Evolutionary conservation across 208 protist genomes (phyloP), one percentile per base, ranked within the genome.

Genomic region (Porcisia hertigi): DNA sequence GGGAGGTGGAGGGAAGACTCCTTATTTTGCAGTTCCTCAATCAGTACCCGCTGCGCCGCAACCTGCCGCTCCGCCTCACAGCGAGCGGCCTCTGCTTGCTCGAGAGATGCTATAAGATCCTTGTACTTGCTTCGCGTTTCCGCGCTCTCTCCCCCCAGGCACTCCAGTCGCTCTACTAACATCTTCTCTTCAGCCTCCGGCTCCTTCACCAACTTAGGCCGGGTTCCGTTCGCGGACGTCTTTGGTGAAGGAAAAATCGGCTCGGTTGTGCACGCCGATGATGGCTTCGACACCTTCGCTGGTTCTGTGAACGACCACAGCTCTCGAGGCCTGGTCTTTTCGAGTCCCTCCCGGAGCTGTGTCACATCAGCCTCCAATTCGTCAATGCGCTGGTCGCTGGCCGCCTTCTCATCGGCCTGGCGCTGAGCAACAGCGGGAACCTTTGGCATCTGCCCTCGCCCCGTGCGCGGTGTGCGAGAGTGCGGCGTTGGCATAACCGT

Each of bases 351-450:
- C 30, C 79, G 65, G 64, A 92, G 58, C 1, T 72, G 70, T 5
- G 62, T 36, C 67, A 86, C 79, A 34, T 87, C 77, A 23, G 76
- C 80, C 59, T 87, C 76, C 41, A 88, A 63, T 58, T 81, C 77
- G 11, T 69, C 70, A 2, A 78, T 75, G 3, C 66, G 65, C 69
- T 73, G 71, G 25, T 74, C 79, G n/a, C 34, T 47, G 5, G 73
- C 75, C n/a, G 69, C 77, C 71, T 70, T 82, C 58, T 81, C 83
- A 64, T 81, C 72, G 30, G 72, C 65, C n/a, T 81, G 66, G 3
- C 59, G 72, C 11, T 72, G 83, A 1, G 36, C 69, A 0, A 75
- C 55, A 0, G 25, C 69, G 12, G 60, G 25, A 23, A 73, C 72
- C 30, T 79, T 72, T 34, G 83, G 75, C 9, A 71, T 18, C n/a